Conservation (phyloP, 192 early-diverging fungal genomes). For the Coemansia sp. region DNA sequence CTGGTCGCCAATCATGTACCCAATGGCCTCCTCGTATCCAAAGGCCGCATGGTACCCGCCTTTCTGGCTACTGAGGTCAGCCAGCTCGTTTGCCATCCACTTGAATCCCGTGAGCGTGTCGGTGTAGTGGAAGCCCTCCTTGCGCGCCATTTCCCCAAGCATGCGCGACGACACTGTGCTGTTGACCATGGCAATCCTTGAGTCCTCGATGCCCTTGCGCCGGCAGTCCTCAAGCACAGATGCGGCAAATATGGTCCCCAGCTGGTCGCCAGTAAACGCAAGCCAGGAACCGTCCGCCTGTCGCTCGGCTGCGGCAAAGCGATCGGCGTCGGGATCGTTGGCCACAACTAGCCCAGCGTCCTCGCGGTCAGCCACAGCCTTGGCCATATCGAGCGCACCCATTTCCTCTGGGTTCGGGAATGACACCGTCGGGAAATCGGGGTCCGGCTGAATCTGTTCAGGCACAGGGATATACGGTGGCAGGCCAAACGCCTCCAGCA, state of each 20-base stretch:
- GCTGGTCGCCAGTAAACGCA: slow-evolving; percentile 86
- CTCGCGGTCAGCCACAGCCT: slow-evolving; percentile 60
- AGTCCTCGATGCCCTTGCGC: slow-evolving; percentile 50
- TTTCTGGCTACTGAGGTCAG: slow-evolving; percentile 61
- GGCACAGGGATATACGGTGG: slow-evolving; percentile 63
- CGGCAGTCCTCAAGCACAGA: slow-evolving; percentile 60
- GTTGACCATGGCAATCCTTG: slow-evolving; percentile 73
- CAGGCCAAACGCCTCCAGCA: slow-evolving; percentile 70
- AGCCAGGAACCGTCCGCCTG: slow-evolving; percentile 70
- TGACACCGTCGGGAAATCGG: slow-evolving; percentile 86
- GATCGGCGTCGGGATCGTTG: slow-evolving; percentile 95
- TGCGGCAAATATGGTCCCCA: slow-evolving; percentile 78
- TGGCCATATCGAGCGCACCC: slow-evolving; percentile 77
- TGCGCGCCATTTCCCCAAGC: slow-evolving; percentile 68
- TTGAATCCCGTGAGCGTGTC: slow-evolving; percentile 97
- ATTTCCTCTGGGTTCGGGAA: slow-evolving; percentile 90
- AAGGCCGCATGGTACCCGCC: slow-evolving; percentile 66
- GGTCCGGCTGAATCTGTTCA: slow-evolving; percentile 77
- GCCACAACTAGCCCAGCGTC: slow-evolving; percentile 71
- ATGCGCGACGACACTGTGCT: slow-evolving; percentile 88
- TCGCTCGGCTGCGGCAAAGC: slow-evolving; percentile 86
- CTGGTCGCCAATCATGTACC: slow-evolving; percentile 73
- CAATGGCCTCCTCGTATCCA: slow-evolving; percentile 94
- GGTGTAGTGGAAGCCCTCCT: slow-evolving; percentile 78
- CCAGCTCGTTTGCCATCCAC: slow-evolving; percentile 86